phyloP scores from a whole-genome alignment of 2,329 filamentous ascomycete genomes.

The Xylogone sp. region DNA sequence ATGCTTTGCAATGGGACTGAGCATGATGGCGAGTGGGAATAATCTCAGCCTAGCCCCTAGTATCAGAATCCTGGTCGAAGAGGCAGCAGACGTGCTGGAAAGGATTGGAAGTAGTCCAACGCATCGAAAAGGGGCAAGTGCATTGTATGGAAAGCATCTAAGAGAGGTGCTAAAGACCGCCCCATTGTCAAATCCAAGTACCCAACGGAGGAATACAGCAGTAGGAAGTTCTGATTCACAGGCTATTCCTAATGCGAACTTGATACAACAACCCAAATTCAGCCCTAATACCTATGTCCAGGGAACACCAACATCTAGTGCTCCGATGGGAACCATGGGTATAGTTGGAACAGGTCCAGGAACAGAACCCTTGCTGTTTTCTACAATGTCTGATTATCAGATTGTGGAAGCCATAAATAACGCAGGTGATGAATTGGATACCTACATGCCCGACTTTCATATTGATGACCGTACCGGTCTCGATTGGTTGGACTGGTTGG shows the following conservation, averaged over 20 bases:
- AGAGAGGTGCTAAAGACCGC: conserved; percentile 33
- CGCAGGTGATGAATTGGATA: conserved; percentile 55
- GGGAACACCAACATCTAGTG: conserved; percentile 12
- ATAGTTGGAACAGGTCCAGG: conserved; percentile 29
- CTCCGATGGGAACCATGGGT: conserved; percentile 20
- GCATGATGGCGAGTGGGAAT: conserved; percentile 52
- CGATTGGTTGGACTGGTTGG: conserved; percentile 26
- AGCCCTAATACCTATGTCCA: conserved; percentile 4
- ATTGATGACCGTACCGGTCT: conserved; percentile 21
- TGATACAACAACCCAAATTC: conserved; percentile 3
- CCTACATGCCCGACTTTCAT: conserved; percentile 15
- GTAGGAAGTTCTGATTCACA: conserved; percentile 1
- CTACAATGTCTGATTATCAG: conserved; percentile 66
- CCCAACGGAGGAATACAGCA: conserved; percentile 8
- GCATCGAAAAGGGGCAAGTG: conserved; percentile 65
- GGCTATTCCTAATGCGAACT: conserved; percentile 5
- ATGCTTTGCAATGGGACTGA: conserved; percentile 63
- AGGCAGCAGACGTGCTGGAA: conserved; percentile 65
- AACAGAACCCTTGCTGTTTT: conserved; percentile 54
- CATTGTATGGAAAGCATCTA: conserved; percentile 53
- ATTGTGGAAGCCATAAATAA: conserved; percentile 63
- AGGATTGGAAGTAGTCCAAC: conserved; percentile 62
- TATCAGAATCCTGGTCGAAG: conserved; percentile 61
- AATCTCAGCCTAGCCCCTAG: conserved; percentile 57
- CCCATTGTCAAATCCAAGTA: conserved; percentile 6